Evolutionary conservation across 345 rosid species (phyloP), one percentile per base, ranked within the genome.

Genomic region (Bretschneidera sinensis): DNA sequence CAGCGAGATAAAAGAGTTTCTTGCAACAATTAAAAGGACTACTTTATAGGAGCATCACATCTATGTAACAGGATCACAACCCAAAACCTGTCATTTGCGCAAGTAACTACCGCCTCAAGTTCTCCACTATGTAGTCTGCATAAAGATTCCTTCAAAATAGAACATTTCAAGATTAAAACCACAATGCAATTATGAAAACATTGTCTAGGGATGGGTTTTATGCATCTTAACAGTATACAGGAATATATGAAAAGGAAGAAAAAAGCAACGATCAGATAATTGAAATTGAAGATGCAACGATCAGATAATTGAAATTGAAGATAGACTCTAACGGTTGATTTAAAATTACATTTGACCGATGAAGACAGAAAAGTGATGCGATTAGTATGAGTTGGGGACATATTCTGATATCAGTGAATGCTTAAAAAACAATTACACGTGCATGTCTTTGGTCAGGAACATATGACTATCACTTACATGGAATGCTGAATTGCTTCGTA

Each of bases 401-500:
- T 17, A 23, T 7, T 35, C 24, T 24, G 11, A 24, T 0, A 15
- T 2, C 24, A 25, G 9, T 10, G 43, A 20, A 23, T 51, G 25
- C 13, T 17, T n/a, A 19, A 10, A n/a, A 22, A 17, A 43, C 25
- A 47, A 23, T 52, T 6, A 57, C 16, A 28, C 19, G 4, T 24
- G 43, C 21, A 55, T 21, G 21, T 48, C 5, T 16, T 0, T 11
- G 21, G 21, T 28, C 33, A 48, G 34, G 18, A 48, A 22, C 7
- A 43, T 59, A 45, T 39, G 23, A 59, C 24, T 57, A 52, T 55
- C 23, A 55, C 83, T 83, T 78, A 95, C 99, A 95, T 85, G 47
- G 99, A 91, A 71, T 91, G 75, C 79, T 95, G 87, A 66, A 95
- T 76, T 72, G 91, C 97, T 4, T 88, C 89, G 23, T 68, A 82